Evolutionary conservation across 352 stramenopile genomes (phyloP).

Genomic region (Salisapilia sapeloensis): DNA sequence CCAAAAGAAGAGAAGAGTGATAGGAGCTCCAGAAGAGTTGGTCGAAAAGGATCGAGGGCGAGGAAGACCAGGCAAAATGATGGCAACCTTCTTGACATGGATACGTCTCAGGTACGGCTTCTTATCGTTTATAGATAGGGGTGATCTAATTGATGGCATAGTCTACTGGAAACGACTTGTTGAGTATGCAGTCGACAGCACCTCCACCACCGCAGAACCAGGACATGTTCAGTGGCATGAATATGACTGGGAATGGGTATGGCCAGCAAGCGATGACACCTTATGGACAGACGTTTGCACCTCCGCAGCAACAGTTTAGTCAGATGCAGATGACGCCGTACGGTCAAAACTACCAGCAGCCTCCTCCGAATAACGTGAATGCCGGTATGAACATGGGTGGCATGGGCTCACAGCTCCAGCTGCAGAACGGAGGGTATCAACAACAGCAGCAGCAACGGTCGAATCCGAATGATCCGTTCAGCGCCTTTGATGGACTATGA

Average conservation of each 20-base stretch:
- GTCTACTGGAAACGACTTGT: conserved; percentile 26
- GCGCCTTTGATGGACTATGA: conserved; percentile 62
- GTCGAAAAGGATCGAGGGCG: conserved; percentile 17
- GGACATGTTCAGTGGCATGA: conserved; percentile 55
- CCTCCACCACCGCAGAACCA: conserved; percentile 8
- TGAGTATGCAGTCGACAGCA: conserved; percentile 21
- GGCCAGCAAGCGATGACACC: conserved; percentile 5
- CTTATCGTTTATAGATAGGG: neutral
- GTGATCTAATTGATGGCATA: conserved; percentile 13
- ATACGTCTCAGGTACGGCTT: conserved; percentile 11
- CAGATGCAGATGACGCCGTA: conserved; percentile 74
- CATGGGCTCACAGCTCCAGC: conserved; percentile 38
- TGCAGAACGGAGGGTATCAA: conserved; percentile 37
- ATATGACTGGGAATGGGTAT: conserved; percentile 10
- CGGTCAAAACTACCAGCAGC: conserved; percentile 16
- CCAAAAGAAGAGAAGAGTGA: too few species aligned
- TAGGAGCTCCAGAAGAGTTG: too few species aligned
- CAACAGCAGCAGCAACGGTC: conserved; percentile 18
- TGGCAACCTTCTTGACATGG: conserved; percentile 7
- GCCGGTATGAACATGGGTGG: conserved; percentile 9
- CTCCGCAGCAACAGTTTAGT: conserved; percentile 28
- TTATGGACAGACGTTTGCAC: conserved; percentile 12
- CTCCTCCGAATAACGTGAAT: conserved; percentile 5
- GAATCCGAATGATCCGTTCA: conserved; percentile 42
- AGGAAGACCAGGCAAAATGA: conserved; percentile 9